These are phyloP conservation scores for Sanghuangporus weigelae DNA, from an alignment of 1,284 basidiomycete species.

Conservation along the genomic window DNA sequence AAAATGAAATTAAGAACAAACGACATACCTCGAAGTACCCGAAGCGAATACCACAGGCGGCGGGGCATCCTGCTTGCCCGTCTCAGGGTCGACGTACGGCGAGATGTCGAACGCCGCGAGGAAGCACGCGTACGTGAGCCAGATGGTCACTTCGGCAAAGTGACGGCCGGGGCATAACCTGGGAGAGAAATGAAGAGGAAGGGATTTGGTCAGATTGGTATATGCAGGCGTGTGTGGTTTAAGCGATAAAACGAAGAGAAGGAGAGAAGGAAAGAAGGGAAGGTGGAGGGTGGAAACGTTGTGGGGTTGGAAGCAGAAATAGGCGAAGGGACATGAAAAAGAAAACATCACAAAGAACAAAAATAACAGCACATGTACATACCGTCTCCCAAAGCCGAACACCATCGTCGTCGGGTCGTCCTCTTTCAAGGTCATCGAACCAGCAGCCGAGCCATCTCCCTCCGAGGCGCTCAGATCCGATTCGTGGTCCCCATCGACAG, in stretches of 20 bases:
- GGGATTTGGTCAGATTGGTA: background rate
- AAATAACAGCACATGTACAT: background rate
- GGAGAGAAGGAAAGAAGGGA: background rate
- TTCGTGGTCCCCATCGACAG: background rate
- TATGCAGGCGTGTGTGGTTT: background rate
- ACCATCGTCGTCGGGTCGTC: slow-evolving; percentile 7
- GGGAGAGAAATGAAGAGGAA: background rate
- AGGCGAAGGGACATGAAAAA: background rate
- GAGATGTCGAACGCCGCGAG: slow-evolving; percentile 21
- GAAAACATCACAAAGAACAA: background rate
- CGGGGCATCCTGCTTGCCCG: slow-evolving; percentile 5
- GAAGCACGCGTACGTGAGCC: slow-evolving; percentile 20
- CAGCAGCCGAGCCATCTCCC: background rate
- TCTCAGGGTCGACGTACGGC: slow-evolving; percentile 6
- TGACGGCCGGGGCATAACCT: slow-evolving; percentile 21
- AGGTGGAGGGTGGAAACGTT: background rate
- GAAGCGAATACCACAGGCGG: slow-evolving; percentile 2
- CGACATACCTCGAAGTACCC: slow-evolving; percentile 5
- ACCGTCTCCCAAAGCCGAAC: slow-evolving; percentile 16
- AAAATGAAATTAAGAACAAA: background rate
- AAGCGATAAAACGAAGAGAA: background rate
- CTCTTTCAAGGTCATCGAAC: background rate
- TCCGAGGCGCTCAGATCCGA: background rate
- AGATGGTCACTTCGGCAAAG: slow-evolving; percentile 19
- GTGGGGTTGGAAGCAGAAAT: background rate